These are phyloP conservation scores for Kandelia obovata DNA, from an alignment of 345 rosid genomes.

Conservation along the genomic window DNA sequence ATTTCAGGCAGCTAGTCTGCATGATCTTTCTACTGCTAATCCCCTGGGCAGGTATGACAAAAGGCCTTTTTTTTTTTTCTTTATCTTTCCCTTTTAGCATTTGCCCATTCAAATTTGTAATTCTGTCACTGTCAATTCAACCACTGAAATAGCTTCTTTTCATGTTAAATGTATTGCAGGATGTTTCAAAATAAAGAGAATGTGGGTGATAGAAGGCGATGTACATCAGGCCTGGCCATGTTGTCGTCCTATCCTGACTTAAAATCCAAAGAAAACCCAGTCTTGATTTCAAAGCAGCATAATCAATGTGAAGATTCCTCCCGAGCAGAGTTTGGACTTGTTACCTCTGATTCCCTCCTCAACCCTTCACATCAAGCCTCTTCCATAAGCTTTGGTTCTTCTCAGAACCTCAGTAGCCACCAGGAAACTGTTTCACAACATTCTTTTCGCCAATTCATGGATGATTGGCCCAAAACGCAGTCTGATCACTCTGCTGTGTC, in stretches of 20 bases:
- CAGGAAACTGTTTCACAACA: constrained; percentile 41
- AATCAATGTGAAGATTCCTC: constrained; percentile 27
- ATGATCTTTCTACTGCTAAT: constrained; percentile 22
- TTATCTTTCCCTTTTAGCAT: not conserved
- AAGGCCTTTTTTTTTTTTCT: not conserved
- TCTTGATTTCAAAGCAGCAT: constrained; percentile 34
- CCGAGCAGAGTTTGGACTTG: constrained; percentile 37
- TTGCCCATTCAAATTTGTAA: not conserved
- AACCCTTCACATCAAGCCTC: constrained; percentile 41
- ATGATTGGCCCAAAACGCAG: constrained; percentile 50
- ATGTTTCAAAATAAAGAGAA: constrained; percentile 36
- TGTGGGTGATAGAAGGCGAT: constrained; percentile 29
- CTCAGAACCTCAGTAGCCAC: constrained; percentile 29
- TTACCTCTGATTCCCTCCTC: constrained; percentile 42
- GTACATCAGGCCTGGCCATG: constrained; percentile 29
- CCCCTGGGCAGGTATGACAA: constrained; percentile 29
- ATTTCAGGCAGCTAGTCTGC: constrained; percentile 37
- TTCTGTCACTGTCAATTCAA: not conserved
- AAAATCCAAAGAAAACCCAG: constrained; percentile 38
- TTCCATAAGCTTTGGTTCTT: constrained; percentile 35
- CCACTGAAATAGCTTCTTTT: not conserved
- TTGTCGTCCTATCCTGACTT: constrained; percentile 22
- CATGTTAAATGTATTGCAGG: constrained; percentile 29
- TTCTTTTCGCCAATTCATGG: constrained; percentile 55
- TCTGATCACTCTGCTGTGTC: constrained; percentile 36